Percentiles rank a stretch among this genome's conserved stretches.
Conservation (phyloP, 352 stramenopile species). For the Pythium brassicae region DNA sequence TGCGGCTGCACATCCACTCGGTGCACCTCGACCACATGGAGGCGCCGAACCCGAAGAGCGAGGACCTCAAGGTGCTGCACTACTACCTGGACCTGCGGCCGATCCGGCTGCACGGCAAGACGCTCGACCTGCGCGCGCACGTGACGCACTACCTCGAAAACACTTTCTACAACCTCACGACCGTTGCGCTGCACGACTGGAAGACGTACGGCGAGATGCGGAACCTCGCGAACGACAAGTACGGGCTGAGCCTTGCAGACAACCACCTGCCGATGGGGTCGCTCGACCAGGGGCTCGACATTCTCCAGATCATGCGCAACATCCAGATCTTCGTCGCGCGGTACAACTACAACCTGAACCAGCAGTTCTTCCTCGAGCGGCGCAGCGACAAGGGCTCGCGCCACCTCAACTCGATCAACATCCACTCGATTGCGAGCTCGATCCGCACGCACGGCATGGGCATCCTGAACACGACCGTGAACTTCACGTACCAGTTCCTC, state of each 20-base stretch:
- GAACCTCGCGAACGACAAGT: slow-evolving; percentile 91
- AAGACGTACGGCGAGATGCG: slow-evolving; percentile 94
- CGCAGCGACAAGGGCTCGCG: slow-evolving; percentile 88
- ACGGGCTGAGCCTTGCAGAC: slow-evolving; percentile 87
- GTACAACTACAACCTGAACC: slow-evolving; percentile 96
- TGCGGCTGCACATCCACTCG: slow-evolving; percentile 88
- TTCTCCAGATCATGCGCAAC: slow-evolving; percentile 95
- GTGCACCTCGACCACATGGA: slow-evolving; percentile 86
- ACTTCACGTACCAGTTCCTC: slow-evolving; percentile 95
- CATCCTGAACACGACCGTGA: slow-evolving; percentile 94
- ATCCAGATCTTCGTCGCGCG: slow-evolving; percentile 90
- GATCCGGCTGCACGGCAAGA: slow-evolving; percentile 86
- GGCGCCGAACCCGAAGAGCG: slow-evolving; percentile 79
- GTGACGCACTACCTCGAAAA: slow-evolving; percentile 93
- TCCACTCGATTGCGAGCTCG: slow-evolving; percentile 87
- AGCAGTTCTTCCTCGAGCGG: slow-evolving; percentile 94
- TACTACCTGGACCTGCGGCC: slow-evolving; percentile 85
- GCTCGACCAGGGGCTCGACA: slow-evolving; percentile 90
- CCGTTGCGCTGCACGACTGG: slow-evolving; percentile 93
- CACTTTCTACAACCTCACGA: slow-evolving; percentile 95
- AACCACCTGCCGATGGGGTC: slow-evolving; percentile 92
- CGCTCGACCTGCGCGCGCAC: slow-evolving; percentile 76
- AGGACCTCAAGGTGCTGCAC: slow-evolving; percentile 78
- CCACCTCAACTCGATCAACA: slow-evolving; percentile 92
- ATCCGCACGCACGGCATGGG: slow-evolving; percentile 95